Conservation (phyloP, 331 rosid species). For the Malus hybrid region DNA sequence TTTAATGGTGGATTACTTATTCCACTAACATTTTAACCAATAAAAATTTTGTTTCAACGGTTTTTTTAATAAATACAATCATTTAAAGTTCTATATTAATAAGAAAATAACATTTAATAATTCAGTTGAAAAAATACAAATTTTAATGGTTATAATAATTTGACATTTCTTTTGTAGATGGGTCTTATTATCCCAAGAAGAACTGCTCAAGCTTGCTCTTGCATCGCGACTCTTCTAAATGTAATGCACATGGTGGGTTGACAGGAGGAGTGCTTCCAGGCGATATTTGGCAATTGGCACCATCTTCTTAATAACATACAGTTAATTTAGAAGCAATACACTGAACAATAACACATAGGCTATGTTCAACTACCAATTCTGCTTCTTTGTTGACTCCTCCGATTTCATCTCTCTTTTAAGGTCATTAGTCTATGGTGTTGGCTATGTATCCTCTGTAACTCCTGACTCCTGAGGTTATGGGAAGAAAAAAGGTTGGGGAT, state of each 20-base stretch:
- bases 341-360: neutral
- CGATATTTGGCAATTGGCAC: neutral
- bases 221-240: constrained; percentile 74
- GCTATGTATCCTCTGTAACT: neutral
- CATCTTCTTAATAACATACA: too few relatives aligned
- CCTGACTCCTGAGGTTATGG: neutral
- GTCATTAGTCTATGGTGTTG: neutral
- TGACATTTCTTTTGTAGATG: neutral
- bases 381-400: neutral
- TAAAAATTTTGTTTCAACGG: too few relatives aligned
- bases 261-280: neutral
- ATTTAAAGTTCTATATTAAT: too few relatives aligned
- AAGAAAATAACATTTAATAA: too few relatives aligned
- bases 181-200: constrained; percentile 25
- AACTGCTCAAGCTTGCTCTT: constrained; percentile 64
- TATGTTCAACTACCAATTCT: neutral
- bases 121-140: too few relatives aligned
- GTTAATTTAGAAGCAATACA: neutral
- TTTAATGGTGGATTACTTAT: too few relatives aligned
- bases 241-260: constrained; percentile 21
- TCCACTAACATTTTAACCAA: too few relatives aligned
- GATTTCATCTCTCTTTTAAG: neutral
- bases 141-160: too few relatives aligned
- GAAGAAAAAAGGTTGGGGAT: neutral
- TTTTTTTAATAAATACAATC: too few relatives aligned